Evolutionary conservation across 768 basidiomycete species (phyloP), one percentile per base, ranked within the genome.

Genomic region (Cystofilobasidium capitatum): DNA sequence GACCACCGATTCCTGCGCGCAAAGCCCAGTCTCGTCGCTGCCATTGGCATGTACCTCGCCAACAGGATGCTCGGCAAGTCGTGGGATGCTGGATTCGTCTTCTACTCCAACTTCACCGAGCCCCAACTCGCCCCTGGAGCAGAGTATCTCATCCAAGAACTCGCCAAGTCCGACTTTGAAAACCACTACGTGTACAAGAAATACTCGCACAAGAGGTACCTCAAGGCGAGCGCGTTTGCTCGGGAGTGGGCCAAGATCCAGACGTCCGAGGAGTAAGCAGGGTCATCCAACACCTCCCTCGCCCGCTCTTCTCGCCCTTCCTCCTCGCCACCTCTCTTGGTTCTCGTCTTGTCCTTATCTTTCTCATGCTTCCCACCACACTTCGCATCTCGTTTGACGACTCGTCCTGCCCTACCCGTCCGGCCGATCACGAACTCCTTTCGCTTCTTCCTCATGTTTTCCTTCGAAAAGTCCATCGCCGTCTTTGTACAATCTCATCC

Each of bases 11-110:
- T 99, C 82, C 78, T 99, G 76, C 82, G 89, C 64, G 92, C 86
- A 68, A 96, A 92, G 79, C 94, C 94, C 0, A 91, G 88, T 77
- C 82, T 96, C 76, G 81, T 96, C 58, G 94, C 96, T 36, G 96
- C 94, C 16, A 85, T 98, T 62, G 89, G 91, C 44, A 99, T 99
- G 96, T 98, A 94, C 82, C 87, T 87, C 69, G 87, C 96, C 66
- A 83, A 92, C 72, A 83, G 79, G 79, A 98, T 99, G 96, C 79
- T 98, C 73, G 89, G 87, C 37, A 91, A 91, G 71, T 86, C 88
- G 76, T 99, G 96, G 96, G 94, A 89, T 78, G 88, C 88, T 42
- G 83, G 85, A 5, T 98, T 98, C 78, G 84, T 94, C 61, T 96
- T 83, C 80, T 88, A 96, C 80, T 97, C 94, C 58, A 85, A 86